A percentile compares a stretch with the other conserved stretches of the same genome.
These are phyloP conservation scores for Aphanoascus verrucosus DNA, from an alignment of 2,329 filamentous ascomycete genomes.

Conservation along the genomic window DNA sequence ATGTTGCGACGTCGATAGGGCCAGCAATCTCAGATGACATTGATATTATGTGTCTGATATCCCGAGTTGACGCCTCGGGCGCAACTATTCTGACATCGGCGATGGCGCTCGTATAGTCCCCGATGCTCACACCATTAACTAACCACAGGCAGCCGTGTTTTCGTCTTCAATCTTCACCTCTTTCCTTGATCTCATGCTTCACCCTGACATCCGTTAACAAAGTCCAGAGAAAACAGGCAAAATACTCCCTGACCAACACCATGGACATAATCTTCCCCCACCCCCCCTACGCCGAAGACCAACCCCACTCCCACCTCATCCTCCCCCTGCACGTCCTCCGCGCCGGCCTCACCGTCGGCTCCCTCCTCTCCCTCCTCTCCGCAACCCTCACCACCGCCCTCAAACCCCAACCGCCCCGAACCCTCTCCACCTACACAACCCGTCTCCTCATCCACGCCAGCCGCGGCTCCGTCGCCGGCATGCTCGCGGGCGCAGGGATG, in stretches of 20 bases:
- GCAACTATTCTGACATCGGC: background rate
- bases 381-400: conserved; percentile 5
- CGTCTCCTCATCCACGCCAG: conserved; percentile 11
- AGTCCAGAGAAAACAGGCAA: background rate
- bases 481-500: conserved; percentile 7
- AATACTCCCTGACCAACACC: background rate
- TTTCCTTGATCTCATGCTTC: too few relatives aligned
- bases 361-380: conserved; percentile 8
- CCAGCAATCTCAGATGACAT: background rate
- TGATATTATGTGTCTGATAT: background rate
- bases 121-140: background rate
- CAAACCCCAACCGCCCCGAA: conserved; percentile 7
- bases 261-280: conserved; percentile 14
- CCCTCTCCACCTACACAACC: conserved; percentile 5
- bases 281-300: conserved; percentile 12
- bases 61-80: background rate
- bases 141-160: background rate
- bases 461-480: conserved; percentile 8
- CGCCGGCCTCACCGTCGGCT: conserved; percentile 8
- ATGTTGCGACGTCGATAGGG: background rate
- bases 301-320: conserved; percentile 8
- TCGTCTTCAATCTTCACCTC: background rate
- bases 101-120: background rate
- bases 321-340: conserved; percentile 11
- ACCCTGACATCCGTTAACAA: too few relatives aligned